phyloP scores from a whole-genome alignment of 495 filamentous ascomycete genomes.

The Talaromyces adpressus region DNA sequence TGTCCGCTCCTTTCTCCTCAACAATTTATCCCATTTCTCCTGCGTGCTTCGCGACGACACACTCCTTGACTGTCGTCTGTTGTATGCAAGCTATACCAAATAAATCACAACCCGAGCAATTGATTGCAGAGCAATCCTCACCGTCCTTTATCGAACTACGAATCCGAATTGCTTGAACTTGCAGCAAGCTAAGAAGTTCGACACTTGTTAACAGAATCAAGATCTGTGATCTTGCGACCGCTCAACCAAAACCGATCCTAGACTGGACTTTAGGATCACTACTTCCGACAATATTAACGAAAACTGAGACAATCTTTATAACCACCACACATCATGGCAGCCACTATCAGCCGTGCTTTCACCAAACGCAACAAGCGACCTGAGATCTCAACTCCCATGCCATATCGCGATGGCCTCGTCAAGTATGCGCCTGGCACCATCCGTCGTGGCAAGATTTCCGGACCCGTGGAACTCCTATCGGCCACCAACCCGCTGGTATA shows the following conservation, averaged over 20 bases:
- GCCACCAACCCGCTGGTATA: slow-evolving; percentile 96
- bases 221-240: slow-evolving; percentile 7
- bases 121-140: slow-evolving; percentile 9
- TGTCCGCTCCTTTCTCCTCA: slow-evolving; percentile 26
- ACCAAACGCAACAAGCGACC: slow-evolving; percentile 51
- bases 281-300: background rate
- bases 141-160: background rate
- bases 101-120: background rate
- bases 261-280: slow-evolving; percentile 6
- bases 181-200: background rate
- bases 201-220: background rate
- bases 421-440: slow-evolving; percentile 42
- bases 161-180: background rate
- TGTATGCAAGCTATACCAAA: background rate
- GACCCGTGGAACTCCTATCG: slow-evolving; percentile 76
- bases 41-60: background rate
- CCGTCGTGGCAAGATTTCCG: slow-evolving; percentile 68
- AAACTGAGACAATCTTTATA: background rate
- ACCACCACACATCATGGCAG: slow-evolving; percentile 27
- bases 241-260: background rate
- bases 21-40: slow-evolving; percentile 7
- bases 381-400: slow-evolving; percentile 42
- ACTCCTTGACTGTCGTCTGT: slow-evolving; percentile 5
- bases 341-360: slow-evolving; percentile 56
- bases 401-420: slow-evolving; percentile 39